A percentile compares a stretch with the other conserved stretches of the same genome.
Evolutionary conservation across 108 stramenopile genomes (phyloP).

Genomic region (Pseudonitzschia multiseries): DNA sequence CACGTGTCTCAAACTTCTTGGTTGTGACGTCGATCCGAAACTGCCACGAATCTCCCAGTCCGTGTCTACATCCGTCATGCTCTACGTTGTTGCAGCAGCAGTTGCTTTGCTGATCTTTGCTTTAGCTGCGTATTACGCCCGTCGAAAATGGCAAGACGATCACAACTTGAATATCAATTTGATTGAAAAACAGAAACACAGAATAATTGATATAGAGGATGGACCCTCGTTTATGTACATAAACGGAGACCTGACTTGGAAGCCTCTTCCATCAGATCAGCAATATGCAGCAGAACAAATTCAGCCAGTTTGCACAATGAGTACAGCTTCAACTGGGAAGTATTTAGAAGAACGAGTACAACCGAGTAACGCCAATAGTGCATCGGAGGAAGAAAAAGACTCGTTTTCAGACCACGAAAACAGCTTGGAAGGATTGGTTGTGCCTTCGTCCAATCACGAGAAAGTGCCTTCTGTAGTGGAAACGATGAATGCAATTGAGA

Average conservation of each 20-base stretch:
- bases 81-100: slow-evolving; percentile 12
- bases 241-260: not conserved
- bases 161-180: slow-evolving; percentile 11
- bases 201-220: not conserved
- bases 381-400: not conserved
- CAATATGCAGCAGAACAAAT: slow-evolving; percentile 9
- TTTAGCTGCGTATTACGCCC: slow-evolving; percentile 9
- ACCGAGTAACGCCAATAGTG: slow-evolving; percentile 1
- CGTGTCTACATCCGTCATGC: not conserved
- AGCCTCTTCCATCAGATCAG: slow-evolving; percentile 18
- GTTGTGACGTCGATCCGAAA: slow-evolving; percentile 22
- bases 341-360: slow-evolving; percentile 14
- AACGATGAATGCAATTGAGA: slow-evolving; percentile 1
- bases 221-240: slow-evolving; percentile 13
- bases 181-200: not conserved
- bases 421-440: not conserved
- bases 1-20: slow-evolving; percentile 51
- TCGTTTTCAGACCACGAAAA: not conserved
- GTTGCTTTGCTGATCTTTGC: slow-evolving; percentile 1
- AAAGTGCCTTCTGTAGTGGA: not conserved
- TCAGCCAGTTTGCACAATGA: slow-evolving; percentile 13
- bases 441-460: not conserved
- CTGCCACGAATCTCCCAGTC: not conserved
- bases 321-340: slow-evolving; percentile 15
- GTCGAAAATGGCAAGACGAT: not conserved